Percentiles rank a stretch among this genome's conserved stretches.
phyloP scores from a whole-genome alignment of 257 asterid species.

The Scutellaria baicalensis region DNA sequence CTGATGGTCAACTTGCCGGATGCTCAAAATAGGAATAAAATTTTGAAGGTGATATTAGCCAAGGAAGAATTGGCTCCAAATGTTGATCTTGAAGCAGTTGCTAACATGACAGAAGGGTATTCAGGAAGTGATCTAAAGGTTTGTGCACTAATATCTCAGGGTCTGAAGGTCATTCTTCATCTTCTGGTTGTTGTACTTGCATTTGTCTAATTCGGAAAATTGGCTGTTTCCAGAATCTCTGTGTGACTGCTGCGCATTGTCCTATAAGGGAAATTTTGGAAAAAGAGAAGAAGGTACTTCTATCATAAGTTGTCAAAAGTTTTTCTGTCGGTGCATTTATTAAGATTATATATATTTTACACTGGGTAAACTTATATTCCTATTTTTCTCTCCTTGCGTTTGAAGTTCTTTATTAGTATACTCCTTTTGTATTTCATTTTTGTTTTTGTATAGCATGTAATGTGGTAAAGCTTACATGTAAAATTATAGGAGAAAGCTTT shows the following conservation, averaged over 20 bases:
- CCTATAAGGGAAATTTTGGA: conserved; percentile 68
- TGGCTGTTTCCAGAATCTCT: conserved; percentile 44
- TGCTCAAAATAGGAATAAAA: conserved; percentile 64
- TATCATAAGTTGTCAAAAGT: background rate
- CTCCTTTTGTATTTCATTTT: background rate
- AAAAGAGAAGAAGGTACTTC: conserved; percentile 51
- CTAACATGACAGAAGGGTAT: conserved; percentile 83
- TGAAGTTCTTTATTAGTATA: background rate
- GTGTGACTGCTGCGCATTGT: conserved; percentile 70
- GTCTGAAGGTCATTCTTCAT: background rate
- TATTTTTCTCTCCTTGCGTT: background rate
- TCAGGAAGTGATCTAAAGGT: conserved; percentile 99
- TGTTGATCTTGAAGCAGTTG: conserved; percentile 66
- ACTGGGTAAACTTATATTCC: background rate
- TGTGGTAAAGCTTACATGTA: background rate
- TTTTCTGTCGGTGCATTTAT: background rate
- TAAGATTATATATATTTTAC: background rate
- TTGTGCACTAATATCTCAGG: conserved; percentile 13
- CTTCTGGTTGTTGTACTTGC: background rate
- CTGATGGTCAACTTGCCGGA: conserved; percentile 92
- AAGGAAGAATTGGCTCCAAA: conserved; percentile 67
- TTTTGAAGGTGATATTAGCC: conserved; percentile 55
- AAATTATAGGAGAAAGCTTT: conserved; percentile 46
- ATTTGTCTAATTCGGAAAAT: conserved; percentile 1
- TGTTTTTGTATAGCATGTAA: background rate